Conservation (phyloP, 257 asterid species). For the Ophiorrhiza pumila region DNA sequence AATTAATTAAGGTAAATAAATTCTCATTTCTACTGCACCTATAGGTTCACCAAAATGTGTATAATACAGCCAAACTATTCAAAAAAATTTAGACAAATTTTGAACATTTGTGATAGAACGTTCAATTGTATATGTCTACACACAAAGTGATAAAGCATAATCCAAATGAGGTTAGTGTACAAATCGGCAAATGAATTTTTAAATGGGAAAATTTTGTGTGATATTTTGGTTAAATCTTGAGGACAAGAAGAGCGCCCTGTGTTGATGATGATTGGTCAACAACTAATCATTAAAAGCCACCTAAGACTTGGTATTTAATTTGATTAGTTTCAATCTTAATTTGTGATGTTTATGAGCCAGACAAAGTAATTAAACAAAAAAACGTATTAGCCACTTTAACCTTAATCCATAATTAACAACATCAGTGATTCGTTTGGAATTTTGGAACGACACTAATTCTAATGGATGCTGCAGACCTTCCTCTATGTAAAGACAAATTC, state of each 20-base stretch:
- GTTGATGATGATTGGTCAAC: conserved; percentile 26
- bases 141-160: conserved; percentile 40
- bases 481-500: conserved; percentile 8
- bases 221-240: conserved; percentile 10
- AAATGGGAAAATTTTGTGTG: conserved; percentile 2
- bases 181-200: conserved; percentile 50
- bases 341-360: conserved; percentile 25
- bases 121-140: conserved; percentile 18
- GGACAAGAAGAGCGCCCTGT: not conserved
- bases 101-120: conserved; percentile 23
- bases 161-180: conserved; percentile 46
- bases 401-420: conserved; percentile 6
- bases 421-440: conserved; percentile 19
- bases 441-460: not conserved
- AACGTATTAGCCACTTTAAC: too few species aligned
- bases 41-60: not conserved
- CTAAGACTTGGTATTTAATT: conserved; percentile 6
- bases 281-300: conserved; percentile 38
- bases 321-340: conserved; percentile 20
- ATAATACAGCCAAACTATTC: not conserved
- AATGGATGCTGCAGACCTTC: not conserved
- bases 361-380: too few species aligned
- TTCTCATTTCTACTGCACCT: conserved; percentile 5
- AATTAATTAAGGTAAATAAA: not conserved
- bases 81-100: conserved; percentile 2